A percentile compares a stretch with the other conserved stretches of the same genome.
phyloP scores from a whole-genome alignment of 2,329 filamentous ascomycete species.

The Blastomyces parvus region DNA sequence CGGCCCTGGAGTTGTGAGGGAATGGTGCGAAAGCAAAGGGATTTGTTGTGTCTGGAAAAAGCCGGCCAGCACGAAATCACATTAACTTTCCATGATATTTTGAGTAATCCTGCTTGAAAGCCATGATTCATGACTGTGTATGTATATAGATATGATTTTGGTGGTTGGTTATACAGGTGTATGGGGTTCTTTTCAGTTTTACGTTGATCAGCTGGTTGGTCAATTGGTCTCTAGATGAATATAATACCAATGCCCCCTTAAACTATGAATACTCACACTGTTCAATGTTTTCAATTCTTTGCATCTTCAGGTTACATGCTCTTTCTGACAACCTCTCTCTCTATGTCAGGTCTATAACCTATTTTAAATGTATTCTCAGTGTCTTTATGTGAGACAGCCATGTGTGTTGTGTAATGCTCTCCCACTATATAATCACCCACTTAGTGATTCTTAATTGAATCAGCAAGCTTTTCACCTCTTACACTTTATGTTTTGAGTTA shows the following conservation, averaged over 20 bases:
- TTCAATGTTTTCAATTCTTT: not conserved
- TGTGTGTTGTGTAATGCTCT: too few relatives aligned
- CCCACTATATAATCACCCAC: too few relatives aligned
- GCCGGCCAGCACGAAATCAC: conserved; percentile 13
- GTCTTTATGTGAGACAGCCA: too few relatives aligned
- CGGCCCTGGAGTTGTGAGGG: conserved; percentile 58
- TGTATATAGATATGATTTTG: not conserved
- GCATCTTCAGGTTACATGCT: too few relatives aligned
- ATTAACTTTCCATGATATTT: not conserved
- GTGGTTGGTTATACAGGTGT: not conserved
- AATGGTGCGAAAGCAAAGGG: conserved; percentile 81
- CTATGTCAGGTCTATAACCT: too few relatives aligned
- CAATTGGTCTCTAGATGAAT: too few relatives aligned
- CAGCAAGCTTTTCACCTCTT: too few relatives aligned
- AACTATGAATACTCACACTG: not conserved
- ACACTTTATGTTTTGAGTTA: too few relatives aligned
- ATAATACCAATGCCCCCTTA: too few relatives aligned
- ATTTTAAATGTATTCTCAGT: too few relatives aligned
- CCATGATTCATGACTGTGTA: not conserved
- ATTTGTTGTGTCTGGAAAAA: conserved; percentile 72
- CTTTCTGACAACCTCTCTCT: too few relatives aligned
- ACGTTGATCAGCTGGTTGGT: not conserved
- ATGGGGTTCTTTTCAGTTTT: not conserved
- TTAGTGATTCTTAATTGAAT: too few relatives aligned
- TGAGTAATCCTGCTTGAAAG: not conserved